These are phyloP conservation scores for Pneumocystis jirovecii DNA, from an alignment of 1,139 yeast genomes.

Conservation along the genomic window DNA sequence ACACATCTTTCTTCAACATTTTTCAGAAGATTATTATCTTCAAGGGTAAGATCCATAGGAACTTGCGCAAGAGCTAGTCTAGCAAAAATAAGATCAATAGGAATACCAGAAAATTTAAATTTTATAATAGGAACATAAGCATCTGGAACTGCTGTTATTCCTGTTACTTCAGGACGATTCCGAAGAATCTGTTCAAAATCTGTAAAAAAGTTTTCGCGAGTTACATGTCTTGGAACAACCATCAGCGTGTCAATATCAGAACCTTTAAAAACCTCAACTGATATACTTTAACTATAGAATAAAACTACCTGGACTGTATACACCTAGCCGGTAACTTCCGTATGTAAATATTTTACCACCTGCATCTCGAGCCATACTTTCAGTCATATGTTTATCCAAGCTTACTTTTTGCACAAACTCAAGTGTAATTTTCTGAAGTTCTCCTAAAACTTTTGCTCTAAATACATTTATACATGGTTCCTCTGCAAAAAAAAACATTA, in stretches of 20 bases:
- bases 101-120: slow-evolving; percentile 71
- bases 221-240: slow-evolving; percentile 92
- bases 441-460: slow-evolving; percentile 56
- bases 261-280: slow-evolving; percentile 28
- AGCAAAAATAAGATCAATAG: slow-evolving; percentile 81
- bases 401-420: slow-evolving; percentile 77
- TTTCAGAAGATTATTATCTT: slow-evolving; percentile 68
- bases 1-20: slow-evolving; percentile 84
- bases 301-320: slow-evolving; percentile 55
- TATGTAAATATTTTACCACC: slow-evolving; percentile 93
- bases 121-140: slow-evolving; percentile 94
- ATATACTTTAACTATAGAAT: neutral
- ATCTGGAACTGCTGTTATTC: slow-evolving; percentile 84
- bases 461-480: neutral
- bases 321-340: slow-evolving; percentile 90
- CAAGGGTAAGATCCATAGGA: slow-evolving; percentile 55
- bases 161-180: slow-evolving; percentile 65
- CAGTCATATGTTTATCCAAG: slow-evolving; percentile 73
- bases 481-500: neutral
- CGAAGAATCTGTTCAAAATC: slow-evolving; percentile 58
- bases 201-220: slow-evolving; percentile 72
- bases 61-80: slow-evolving; percentile 67
- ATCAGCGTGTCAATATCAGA: slow-evolving; percentile 92
- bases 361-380: slow-evolving; percentile 93
- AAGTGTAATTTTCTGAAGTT: slow-evolving; percentile 55